Evolutionary conservation across 257 asterid genomes (phyloP), one percentile per base, ranked within the genome.

Genomic region (Solanum sitiens): DNA sequence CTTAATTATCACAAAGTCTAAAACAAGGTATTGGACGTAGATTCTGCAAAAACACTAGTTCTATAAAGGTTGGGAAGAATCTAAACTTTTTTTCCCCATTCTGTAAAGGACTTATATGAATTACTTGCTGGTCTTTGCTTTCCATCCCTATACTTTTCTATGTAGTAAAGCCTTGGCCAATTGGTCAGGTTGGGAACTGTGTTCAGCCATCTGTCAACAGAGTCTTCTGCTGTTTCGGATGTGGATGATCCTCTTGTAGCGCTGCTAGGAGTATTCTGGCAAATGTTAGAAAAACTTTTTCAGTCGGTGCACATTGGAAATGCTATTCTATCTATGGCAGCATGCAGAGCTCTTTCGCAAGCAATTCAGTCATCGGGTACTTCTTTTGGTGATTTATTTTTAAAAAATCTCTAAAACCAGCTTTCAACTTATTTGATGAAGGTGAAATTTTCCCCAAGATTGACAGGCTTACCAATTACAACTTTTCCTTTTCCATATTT

Each of bases 281-380:
- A 97, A 73, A 91, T 93, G 96, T 96, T 95, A 65, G 98, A 93
- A 90, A 93, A 96, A 80, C 90, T 94, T 86, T 91, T 96, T 87
- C 86, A 80, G 89, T 95, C 96, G 15, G 88, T 92, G 87, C 94
- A 93, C 89, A 91, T 94, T 65, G 95, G 91, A 92, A 93, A 92
- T 89, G 93, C 92, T 45, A 92, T 91, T 93, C 92, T 96, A 92
- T 91, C 98, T 89, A 83, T 93, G 87, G 94, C 99, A 86, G 96
- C 97, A 87, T 96, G 99, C 94, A 91, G 97, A 93, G 96, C 97
- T 89, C 97, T 96, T 87, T 91, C 97, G 76, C 94, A 91, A 75
- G 97, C 97, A 87, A 94, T 95, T 83, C 92, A 93, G 90, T 96
- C 97, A 83, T 93, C 98, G 87, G 98, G 98, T 96, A 89, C 87